A percentile compares a stretch with the other conserved stretches of the same genome.
phyloP scores from a whole-genome alignment of 1,284 basidiomycete genomes.

The Ustilago trichophora region DNA sequence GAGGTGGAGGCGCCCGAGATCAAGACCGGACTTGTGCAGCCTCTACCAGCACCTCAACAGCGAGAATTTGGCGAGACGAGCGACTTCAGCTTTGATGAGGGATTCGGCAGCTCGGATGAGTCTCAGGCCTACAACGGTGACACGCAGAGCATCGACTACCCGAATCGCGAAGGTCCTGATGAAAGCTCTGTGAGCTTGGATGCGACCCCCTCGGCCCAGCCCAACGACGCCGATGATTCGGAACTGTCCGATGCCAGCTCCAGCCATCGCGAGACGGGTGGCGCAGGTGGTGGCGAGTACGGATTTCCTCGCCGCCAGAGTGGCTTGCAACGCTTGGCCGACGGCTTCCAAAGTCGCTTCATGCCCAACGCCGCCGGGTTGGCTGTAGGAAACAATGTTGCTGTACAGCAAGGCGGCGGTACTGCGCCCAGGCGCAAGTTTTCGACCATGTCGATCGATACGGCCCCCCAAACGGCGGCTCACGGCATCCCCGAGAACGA shows the following conservation, averaged over 20 bases:
- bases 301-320: constrained; percentile 18
- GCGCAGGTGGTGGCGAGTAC: background rate
- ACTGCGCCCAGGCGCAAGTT: constrained; percentile 21
- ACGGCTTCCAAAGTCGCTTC: constrained; percentile 27
- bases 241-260: constrained; percentile 27
- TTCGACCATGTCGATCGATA: constrained; percentile 36
- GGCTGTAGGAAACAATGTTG: background rate
- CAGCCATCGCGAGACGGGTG: background rate
- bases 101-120: constrained; percentile 37
- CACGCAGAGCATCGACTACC: constrained; percentile 37
- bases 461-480: background rate
- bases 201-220: background rate
- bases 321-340: constrained; percentile 26
- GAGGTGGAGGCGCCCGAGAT: constrained; percentile 24
- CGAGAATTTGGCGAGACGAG: constrained; percentile 14
- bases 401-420: background rate
- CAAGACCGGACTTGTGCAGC: constrained; percentile 42
- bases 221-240: constrained; percentile 33
- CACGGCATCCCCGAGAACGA: constrained; percentile 4
- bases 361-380: constrained; percentile 1
- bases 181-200: constrained; percentile 21
- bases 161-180: background rate
- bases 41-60: constrained; percentile 7
- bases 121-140: constrained; percentile 32
- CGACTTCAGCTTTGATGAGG: constrained; percentile 47